Conservation (phyloP, 1,139 yeast species). For the Martiniozyma asiatica region DNA sequence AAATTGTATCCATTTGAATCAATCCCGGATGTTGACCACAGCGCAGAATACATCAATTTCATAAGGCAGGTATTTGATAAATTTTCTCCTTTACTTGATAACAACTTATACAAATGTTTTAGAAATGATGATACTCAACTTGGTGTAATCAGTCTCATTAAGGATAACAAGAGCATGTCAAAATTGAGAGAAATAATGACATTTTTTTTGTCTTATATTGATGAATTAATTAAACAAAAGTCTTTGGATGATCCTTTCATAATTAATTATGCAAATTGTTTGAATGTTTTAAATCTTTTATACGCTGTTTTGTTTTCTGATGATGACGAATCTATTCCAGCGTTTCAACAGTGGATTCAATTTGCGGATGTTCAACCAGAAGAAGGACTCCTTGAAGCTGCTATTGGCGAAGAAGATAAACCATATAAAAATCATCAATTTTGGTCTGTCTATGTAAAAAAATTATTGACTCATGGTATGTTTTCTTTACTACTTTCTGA, state of each 20-base stretch:
- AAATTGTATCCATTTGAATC: slow-evolving; percentile 28
- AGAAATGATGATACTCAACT: slow-evolving; percentile 16
- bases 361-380: slow-evolving; percentile 51
- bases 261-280: slow-evolving; percentile 34
- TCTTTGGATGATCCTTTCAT: slow-evolving; percentile 15
- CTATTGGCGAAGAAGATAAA: slow-evolving; percentile 16
- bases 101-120: slow-evolving; percentile 17
- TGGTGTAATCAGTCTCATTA: slow-evolving; percentile 18
- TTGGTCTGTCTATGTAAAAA: slow-evolving; percentile 51
- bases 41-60: slow-evolving; percentile 26
- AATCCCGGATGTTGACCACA: slow-evolving; percentile 26
- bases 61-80: slow-evolving; percentile 16
- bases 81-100: slow-evolving; percentile 19
- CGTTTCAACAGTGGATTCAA: slow-evolving; percentile 51
- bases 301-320: slow-evolving; percentile 40
- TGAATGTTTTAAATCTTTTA: slow-evolving; percentile 45
- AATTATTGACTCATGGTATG: slow-evolving; percentile 51
- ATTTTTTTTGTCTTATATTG: slow-evolving; percentile 12
- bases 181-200: slow-evolving; percentile 15
- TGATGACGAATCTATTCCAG: slow-evolving; percentile 33
- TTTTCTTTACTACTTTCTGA: slow-evolving; percentile 43
- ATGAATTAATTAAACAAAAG: slow-evolving; percentile 14
- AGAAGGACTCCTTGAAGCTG: slow-evolving; percentile 34
- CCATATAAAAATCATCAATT: slow-evolving; percentile 41
- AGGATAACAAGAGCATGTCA: slow-evolving; percentile 13